Evolutionary conservation across 2,329 filamentous ascomycete species (phyloP), one percentile per base, ranked within the genome.

Genomic region (Paecilomyces sp.): DNA sequence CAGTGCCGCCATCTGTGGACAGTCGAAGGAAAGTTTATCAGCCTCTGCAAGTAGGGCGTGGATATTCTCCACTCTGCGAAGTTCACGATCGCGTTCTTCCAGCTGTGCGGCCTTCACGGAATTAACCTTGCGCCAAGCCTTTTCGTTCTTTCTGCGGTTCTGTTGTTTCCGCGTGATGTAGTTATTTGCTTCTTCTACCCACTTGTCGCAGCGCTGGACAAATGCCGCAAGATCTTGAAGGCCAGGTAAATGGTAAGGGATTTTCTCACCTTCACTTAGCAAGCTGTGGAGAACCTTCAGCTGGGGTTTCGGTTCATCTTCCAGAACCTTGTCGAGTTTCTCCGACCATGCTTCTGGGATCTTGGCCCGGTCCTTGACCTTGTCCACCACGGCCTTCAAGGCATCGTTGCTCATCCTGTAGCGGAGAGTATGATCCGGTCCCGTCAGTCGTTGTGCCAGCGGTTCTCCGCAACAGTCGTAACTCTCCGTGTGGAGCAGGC

Each of bases 121-220:
- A 67, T 84, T 85, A 58, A 87, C 84, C 68, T 85, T 88, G 64
- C 91, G 89, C 86, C 89, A 94, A 53, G 85, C 85, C 71, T 91
- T 94, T 69, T 97, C 93, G 74, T 89, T 96, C 77, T 97, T 97
- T 62, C 93, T 91, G 63, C 94, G 89, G 71, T 95, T 96, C 76
- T 97, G 93, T 78, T 97, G 93, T 79, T 99, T 99, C 67, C 94
- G 90, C 61, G 94, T 92, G 70, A 92, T 96, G 79, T 95, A 99
- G 72, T 90, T 92, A 69, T 91, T 94, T 65, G 94, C 94, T 77
- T 97, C 93, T 69, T 97, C 94, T 63, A 97, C 91, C 90, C 95
- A 97, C 72, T 96, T 92, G 75, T 96, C 95, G 80, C 94, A 97
- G 69, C 91, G 88, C 67, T 96, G 92, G 73, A 99, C 94, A 78